Base-by-base conservation (phyloP, 164 flowering plant genomes). In the Vitis amurensis region DNA sequence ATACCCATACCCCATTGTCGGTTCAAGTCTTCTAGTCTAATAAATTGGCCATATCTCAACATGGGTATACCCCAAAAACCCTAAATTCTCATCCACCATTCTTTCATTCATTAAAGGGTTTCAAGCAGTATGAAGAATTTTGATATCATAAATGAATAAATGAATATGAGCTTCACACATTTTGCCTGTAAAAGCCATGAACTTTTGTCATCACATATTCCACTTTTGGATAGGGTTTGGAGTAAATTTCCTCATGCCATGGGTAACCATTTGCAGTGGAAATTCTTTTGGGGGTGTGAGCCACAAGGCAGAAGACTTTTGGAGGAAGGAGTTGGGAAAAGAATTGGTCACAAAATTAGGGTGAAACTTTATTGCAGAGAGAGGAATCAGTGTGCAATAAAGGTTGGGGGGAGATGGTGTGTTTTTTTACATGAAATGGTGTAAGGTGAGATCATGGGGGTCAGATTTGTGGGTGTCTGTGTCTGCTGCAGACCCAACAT, bases 401-500 rank as follows among this genome's bases (percentile, higher is more conserved):
- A 60, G 61, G 59, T 50, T 57, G 44, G 14, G 6, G 23, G 12
- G 19, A 48, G 16, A 37, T 37, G 44, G 37, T 50, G 5, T 10
- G 9, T 50, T 23, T 50, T 57, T 50, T 27, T 7, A n/a, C 29
- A 17, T 12, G 37, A 19, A 62, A 8, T 52, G 44, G 53, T 30
- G 15, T 30, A 16, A 53, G 64, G 15, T 60, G 57, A 61, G 74
- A 75, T 62, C 44, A 67, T 64, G 27, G 55, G 52, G 66, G 80
- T 70, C 71, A 73, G 74, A 57, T 11, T 3, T 66, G 68, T 48
- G 70, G 58, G 49, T 50, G 63, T 67, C 63, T 44, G 67, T 78
- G 81, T 75, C 74, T 47, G 55, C 37, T 64, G 8, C 1, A 44
- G 70, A 66, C 14, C 71, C 67, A 57, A 55, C 78, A 74, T 71